phyloP scores from a whole-genome alignment of 2,329 filamentous ascomycete species.

The Metarhizium anisopliae region DNA sequence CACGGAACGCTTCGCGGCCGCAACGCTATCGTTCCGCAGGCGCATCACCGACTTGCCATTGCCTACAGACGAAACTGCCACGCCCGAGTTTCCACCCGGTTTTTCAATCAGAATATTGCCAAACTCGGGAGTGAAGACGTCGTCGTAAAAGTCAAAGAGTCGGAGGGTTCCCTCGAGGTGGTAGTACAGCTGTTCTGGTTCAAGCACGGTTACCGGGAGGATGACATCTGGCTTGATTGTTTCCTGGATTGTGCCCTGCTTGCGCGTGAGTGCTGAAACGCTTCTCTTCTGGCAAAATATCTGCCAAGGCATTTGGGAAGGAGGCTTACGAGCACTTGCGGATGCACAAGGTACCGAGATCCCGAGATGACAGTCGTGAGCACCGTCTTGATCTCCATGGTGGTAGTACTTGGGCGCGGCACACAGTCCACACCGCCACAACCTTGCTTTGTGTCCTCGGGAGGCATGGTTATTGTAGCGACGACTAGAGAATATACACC shows the following conservation, averaged over 20 bases:
- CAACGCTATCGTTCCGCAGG: conserved; percentile 13
- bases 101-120: conserved; percentile 30
- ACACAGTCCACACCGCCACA: not conserved
- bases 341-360: conserved; percentile 30
- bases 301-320: too few species aligned
- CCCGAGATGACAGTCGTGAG: conserved; percentile 29
- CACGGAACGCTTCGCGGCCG: conserved; percentile 8
- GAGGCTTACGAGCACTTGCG: conserved; percentile 23
- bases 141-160: conserved; percentile 24
- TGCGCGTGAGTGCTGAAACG: not conserved
- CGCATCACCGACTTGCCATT: conserved; percentile 2
- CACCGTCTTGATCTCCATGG: conserved; percentile 18
- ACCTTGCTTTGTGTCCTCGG: not conserved
- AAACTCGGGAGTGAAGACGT: conserved; percentile 30
- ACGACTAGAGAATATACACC: not conserved
- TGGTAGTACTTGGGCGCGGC: not conserved
- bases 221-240: conserved; percentile 31
- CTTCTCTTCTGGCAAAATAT: too few species aligned
- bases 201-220: conserved; percentile 30
- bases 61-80: not conserved
- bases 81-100: conserved; percentile 14
- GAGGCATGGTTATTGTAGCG: not conserved
- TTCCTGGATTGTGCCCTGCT: conserved; percentile 30
- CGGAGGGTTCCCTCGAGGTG: conserved; percentile 25
- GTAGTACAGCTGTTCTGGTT: conserved; percentile 26